phyloP scores from a whole-genome alignment of 1,139 yeast species.

The Pichia sp. region DNA sequence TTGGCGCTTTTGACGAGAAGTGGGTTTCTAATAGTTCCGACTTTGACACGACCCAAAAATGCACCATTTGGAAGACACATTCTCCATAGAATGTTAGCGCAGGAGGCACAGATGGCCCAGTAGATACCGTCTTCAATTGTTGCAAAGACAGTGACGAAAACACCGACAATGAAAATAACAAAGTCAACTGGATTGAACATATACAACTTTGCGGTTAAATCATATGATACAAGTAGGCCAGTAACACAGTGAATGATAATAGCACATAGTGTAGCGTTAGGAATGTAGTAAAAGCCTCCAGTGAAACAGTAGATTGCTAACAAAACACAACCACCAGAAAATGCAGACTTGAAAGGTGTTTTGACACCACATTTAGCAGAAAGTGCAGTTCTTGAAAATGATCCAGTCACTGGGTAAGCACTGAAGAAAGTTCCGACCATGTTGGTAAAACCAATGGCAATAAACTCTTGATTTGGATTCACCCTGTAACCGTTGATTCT shows the following conservation, averaged over 20 bases:
- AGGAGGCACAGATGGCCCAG: constrained; percentile 83
- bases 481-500: constrained; percentile 87
- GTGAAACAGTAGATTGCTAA: constrained; percentile 84
- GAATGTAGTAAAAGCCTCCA: constrained; percentile 79
- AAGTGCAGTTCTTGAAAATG: constrained; percentile 90
- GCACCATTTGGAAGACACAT: constrained; percentile 78
- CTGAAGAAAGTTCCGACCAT: constrained; percentile 85
- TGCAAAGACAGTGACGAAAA: constrained; percentile 74
- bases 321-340: constrained; percentile 84
- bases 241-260: constrained; percentile 94
- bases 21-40: constrained; percentile 35
- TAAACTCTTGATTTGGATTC: constrained; percentile 87
- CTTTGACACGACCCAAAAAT: constrained; percentile 72
- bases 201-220: constrained; percentile 73
- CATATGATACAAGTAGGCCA: constrained; percentile 74
- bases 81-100: constrained; percentile 68
- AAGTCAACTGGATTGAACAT: constrained; percentile 71
- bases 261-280: constrained; percentile 82
- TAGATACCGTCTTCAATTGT: constrained; percentile 87
- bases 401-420: constrained; percentile 96
- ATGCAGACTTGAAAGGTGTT: constrained; percentile 90
- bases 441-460: constrained; percentile 92
- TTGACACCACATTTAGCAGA: constrained; percentile 94
- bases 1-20: neutral
- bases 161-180: constrained; percentile 71